A percentile compares a stretch with the other conserved stretches of the same genome.
Evolutionary conservation across 441 rosid genomes (phyloP).

Genomic region (Dalechampia spathulata): DNA sequence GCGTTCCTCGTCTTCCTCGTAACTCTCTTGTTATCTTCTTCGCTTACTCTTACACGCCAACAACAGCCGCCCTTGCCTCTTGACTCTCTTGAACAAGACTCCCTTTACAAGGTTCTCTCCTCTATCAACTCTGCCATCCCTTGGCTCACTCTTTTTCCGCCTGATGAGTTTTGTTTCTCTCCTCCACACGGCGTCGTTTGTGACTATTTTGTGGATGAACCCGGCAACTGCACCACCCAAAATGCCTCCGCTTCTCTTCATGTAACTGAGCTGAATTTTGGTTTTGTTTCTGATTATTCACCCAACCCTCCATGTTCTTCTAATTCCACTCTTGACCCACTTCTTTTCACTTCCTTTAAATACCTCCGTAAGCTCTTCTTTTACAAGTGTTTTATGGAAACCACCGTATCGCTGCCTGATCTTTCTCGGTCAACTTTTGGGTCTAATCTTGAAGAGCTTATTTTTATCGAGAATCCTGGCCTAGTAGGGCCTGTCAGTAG

Average conservation of each 20-base stretch:
- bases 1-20: constrained; percentile 10
- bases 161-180: constrained; percentile 53
- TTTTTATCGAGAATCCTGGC: constrained; percentile 50
- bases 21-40: constrained; percentile 3
- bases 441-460: constrained; percentile 44
- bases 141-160: constrained; percentile 46
- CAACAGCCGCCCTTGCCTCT: constrained; percentile 29
- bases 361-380: constrained; percentile 54
- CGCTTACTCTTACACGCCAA: constrained; percentile 5
- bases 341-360: constrained; percentile 43
- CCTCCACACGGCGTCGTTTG: constrained; percentile 66
- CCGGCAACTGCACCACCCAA: neutral
- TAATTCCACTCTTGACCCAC: constrained; percentile 44
- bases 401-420: constrained; percentile 24
- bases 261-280: constrained; percentile 51
- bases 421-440: constrained; percentile 27
- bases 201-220: constrained; percentile 24
- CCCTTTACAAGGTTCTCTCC: constrained; percentile 39
- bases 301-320: constrained; percentile 58
- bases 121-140: constrained; percentile 44
- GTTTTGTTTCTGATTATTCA: constrained; percentile 50
- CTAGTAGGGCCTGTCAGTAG: constrained; percentile 32
- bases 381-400: constrained; percentile 52
- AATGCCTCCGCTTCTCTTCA: constrained; percentile 18
- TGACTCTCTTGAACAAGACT: constrained; percentile 43